Evolutionary conservation across 2,329 filamentous ascomycete genomes (phyloP).

Genomic region (Claviceps africana): DNA sequence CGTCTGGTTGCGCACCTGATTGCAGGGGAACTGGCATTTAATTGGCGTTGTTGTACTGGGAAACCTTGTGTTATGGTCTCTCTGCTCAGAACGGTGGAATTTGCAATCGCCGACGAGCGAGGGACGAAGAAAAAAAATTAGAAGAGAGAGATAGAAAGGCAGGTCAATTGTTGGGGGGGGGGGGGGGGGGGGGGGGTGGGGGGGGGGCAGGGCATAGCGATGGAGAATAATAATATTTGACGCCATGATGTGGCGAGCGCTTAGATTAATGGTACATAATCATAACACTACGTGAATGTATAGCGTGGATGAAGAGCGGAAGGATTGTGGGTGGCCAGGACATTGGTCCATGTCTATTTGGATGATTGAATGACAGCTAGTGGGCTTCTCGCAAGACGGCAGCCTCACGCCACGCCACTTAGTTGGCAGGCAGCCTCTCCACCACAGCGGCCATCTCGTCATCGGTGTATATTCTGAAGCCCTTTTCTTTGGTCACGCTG

Average conservation of each 20-base stretch:
- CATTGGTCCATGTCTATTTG: conserved; percentile 4
- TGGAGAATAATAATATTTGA: conserved; percentile 4
- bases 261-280: conserved; percentile 20
- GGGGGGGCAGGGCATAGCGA: neutral
- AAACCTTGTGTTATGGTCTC: neutral
- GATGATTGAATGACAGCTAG: conserved; percentile 3
- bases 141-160: neutral
- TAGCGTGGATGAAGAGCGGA: neutral
- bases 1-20: neutral
- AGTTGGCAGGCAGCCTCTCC: conserved; percentile 61
- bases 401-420: conserved; percentile 10
- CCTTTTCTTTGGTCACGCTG: conserved; percentile 93
- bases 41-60: neutral
- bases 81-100: neutral
- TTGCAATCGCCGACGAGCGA: neutral
- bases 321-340: neutral
- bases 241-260: conserved; percentile 8
- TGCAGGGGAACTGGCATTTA: neutral
- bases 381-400: neutral
- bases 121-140: neutral
- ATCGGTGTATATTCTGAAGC: conserved; percentile 96
- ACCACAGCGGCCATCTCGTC: conserved; percentile 94
- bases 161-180: neutral
- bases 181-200: neutral
- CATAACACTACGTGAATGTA: neutral